Evolutionary conservation across 2,329 filamentous ascomycete species (phyloP).

Genomic region (Biscogniauxia sp.): DNA sequence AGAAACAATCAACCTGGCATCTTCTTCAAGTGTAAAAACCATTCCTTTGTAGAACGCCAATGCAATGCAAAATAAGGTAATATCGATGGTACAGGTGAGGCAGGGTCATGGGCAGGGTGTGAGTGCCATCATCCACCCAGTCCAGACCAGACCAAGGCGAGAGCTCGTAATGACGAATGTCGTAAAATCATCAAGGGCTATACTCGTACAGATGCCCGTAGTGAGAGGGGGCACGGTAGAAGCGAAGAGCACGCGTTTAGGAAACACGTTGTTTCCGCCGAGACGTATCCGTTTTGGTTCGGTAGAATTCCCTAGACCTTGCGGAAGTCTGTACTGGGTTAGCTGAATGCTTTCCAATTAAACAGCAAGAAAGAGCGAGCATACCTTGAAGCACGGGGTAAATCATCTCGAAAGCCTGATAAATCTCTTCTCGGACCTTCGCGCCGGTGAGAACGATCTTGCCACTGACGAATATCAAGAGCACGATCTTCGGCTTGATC

Average conservation of each 20-base stretch:
- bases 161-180: constrained; percentile 17
- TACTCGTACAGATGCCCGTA: constrained; percentile 27
- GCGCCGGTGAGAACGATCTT: constrained; percentile 98
- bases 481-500: constrained; percentile 99
- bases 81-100: constrained; percentile 31
- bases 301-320: constrained; percentile 44
- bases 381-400: constrained; percentile 89
- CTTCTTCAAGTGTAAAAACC: constrained; percentile 26
- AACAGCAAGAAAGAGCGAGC: too few species aligned
- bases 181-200: constrained; percentile 30
- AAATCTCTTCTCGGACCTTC: constrained; percentile 97
- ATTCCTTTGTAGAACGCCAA: constrained; percentile 47
- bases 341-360: not conserved
- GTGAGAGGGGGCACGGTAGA: constrained; percentile 1
- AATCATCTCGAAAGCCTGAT: constrained; percentile 95
- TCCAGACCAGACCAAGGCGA: constrained; percentile 16
- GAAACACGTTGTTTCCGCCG: not conserved
- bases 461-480: constrained; percentile 95
- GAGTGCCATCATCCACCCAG: not conserved
- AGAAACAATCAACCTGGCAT: constrained; percentile 24
- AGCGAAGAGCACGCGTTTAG: constrained; percentile 5
- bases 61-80: constrained; percentile 51
- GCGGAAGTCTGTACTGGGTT: constrained; percentile 47
- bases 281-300: constrained; percentile 14
- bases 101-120: not conserved